Evolutionary conservation across 257 asterid species (phyloP), one percentile per base, ranked within the genome.

Genomic region (Leptodermis oblonga): DNA sequence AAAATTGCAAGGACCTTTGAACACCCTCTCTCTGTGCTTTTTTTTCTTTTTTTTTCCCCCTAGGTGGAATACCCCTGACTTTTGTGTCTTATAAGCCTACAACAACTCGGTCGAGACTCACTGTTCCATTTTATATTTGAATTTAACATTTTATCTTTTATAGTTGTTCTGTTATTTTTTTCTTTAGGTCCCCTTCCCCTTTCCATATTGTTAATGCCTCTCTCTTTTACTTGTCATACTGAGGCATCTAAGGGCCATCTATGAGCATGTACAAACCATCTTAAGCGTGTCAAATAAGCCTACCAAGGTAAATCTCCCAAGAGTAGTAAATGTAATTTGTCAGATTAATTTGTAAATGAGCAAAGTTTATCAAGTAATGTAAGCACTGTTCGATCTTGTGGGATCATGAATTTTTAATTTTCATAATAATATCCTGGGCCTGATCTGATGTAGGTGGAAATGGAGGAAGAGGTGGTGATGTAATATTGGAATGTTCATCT

Each of bases 401-500:
- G 18, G 11, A 45, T 65, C 42, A 28, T 25, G 18, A 23, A n/a
- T 43, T 53, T 10, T 59, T 12, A 20, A 41, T 18, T 36, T 34
- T 22, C 14, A 0, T 30, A 65, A 41, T 74, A 65, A 20, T 64
- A 34, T 59, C 42, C 62, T 43, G 68, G 66, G 63, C 68, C 15
- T 45, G 63, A 67, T 84, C 15, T 45, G 63, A 67, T 84, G 81
- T 81, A 93, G 97, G 99, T 74, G 97, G 96, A 52, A 85, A 85
- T 83, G 99, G 99, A 70, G 99, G 99, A 68, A 77, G 85, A 82
- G 97, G 99, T 43, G 99, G 99, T 67, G 92, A 93, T 22, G 96
- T 93, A 37, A 81, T 93, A 65, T 80, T 93, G 80, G 97, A 93
- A 81, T 85, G 92, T 71, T 87, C 95, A 22, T 67, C 91, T 36